A percentile compares a stretch with the other conserved stretches of the same genome.
phyloP scores from a whole-genome alignment of 108 stramenopile genomes.

The Fragilaria radians region DNA sequence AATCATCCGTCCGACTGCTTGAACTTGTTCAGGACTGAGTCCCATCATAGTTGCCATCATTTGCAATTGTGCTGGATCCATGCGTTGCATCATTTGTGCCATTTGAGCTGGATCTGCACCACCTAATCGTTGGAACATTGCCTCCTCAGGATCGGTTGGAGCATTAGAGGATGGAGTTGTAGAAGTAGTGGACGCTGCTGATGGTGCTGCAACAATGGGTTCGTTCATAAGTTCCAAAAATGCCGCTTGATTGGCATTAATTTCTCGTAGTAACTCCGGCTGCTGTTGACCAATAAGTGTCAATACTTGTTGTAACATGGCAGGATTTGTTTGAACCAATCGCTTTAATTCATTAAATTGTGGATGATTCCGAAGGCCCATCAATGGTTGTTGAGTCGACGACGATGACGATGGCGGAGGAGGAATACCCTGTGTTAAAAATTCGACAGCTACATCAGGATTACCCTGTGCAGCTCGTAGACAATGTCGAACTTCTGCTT shows the following conservation, averaged over 20 bases:
- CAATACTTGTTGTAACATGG: slow-evolving; percentile 79
- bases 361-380: slow-evolving; percentile 83
- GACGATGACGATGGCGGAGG: too few species aligned
- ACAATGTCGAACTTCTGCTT: slow-evolving; percentile 79
- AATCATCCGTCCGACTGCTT: slow-evolving; percentile 86
- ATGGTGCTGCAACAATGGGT: slow-evolving; percentile 48
- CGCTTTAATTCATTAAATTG: slow-evolving; percentile 90
- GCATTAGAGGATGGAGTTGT: too few species aligned
- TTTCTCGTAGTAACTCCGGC: slow-evolving; percentile 84
- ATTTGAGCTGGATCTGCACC: slow-evolving; percentile 85
- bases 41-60: slow-evolving; percentile 92
- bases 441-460: slow-evolving; percentile 93
- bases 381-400: too few species aligned
- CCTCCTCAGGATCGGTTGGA: too few species aligned
- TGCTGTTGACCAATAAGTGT: slow-evolving; percentile 88
- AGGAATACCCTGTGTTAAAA: slow-evolving; percentile 96
- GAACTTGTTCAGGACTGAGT: slow-evolving; percentile 86
- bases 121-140: too few species aligned
- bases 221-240: slow-evolving; percentile 98
- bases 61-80: slow-evolving; percentile 84
- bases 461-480: slow-evolving; percentile 92
- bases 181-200: slow-evolving; percentile 21
- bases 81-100: slow-evolving; percentile 71
- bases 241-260: slow-evolving; percentile 90
- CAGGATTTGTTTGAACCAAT: slow-evolving; percentile 93